phyloP scores from a whole-genome alignment of 1,284 basidiomycete species.

The Ceratobasidium papillatum region DNA sequence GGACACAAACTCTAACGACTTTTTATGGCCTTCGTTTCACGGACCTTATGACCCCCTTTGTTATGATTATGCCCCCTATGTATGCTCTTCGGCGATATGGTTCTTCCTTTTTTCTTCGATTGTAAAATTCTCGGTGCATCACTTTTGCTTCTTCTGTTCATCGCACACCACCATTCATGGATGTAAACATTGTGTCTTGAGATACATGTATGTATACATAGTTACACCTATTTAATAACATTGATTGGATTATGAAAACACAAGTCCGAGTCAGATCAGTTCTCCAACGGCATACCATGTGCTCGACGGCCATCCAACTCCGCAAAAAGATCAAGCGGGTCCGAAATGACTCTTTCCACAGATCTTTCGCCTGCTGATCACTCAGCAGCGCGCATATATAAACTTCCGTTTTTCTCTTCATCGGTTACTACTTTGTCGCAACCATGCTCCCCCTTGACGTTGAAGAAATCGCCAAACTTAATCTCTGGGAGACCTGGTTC shows the following conservation, averaged over 20 bases:
- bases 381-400: slow-evolving; percentile 12
- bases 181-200: slow-evolving; percentile 24
- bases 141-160: neutral
- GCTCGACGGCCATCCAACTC: neutral
- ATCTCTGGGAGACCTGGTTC: slow-evolving; percentile 29
- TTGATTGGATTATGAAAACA: neutral
- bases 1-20: neutral
- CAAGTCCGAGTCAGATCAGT: neutral
- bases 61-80: neutral
- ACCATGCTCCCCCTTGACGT: slow-evolving; percentile 31
- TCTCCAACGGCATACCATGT: neutral
- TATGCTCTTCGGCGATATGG: neutral
- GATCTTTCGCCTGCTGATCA: neutral
- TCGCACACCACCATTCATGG: neutral
- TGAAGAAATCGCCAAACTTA: slow-evolving; percentile 26
- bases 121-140: slow-evolving; percentile 3
- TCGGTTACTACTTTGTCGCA: neutral
- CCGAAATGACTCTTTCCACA: neutral
- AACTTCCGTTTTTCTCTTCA: neutral
- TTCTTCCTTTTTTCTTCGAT: neutral
- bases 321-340: neutral
- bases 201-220: slow-evolving; percentile 13
- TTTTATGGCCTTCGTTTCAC: slow-evolving; percentile 14
- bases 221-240: neutral
- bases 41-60: slow-evolving; percentile 2